Conservation (phyloP, 805 yeast species). For the Metahyphopichia silvanorum region DNA sequence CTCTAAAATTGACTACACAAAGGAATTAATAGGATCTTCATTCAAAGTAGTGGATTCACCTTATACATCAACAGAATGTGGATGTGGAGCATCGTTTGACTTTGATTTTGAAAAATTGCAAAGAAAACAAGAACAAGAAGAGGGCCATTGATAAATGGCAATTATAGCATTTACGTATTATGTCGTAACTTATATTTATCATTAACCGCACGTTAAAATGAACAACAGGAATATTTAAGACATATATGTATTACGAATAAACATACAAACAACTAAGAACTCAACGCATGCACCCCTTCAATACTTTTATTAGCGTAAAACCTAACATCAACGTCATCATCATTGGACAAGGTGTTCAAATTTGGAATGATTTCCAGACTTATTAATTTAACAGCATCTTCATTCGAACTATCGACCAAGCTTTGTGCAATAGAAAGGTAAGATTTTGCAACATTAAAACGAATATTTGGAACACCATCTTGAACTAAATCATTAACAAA, state of each 20-base stretch:
- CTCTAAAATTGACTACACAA: slow-evolving; percentile 81
- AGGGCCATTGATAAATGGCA: slow-evolving; percentile 1
- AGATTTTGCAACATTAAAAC: slow-evolving; percentile 92
- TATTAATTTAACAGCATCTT: slow-evolving; percentile 24
- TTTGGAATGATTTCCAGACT: slow-evolving; percentile 55
- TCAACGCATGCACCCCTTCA: slow-evolving; percentile 13
- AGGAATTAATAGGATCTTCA: slow-evolving; percentile 91
- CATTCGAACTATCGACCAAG: slow-evolving; percentile 24
- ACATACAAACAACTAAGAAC: no score
- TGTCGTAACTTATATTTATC: no score
- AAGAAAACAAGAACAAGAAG: slow-evolving; percentile 12
- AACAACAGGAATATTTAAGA: not conserved
- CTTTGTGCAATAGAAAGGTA: slow-evolving; percentile 59
- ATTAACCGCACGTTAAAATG: not conserved
- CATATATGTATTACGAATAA: not conserved
- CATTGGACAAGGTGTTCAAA: slow-evolving; percentile 62
- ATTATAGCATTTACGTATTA: not conserved
- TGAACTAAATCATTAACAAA: slow-evolving; percentile 66
- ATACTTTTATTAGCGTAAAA: slow-evolving; percentile 74
- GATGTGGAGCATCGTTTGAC: slow-evolving; percentile 46
- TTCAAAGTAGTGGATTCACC: slow-evolving; percentile 92
- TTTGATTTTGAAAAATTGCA: slow-evolving; percentile 44
- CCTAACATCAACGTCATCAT: slow-evolving; percentile 85
- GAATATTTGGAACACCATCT: slow-evolving; percentile 91
- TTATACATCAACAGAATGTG: slow-evolving; percentile 57